Percentiles rank a stretch among this genome's conserved stretches.
Evolutionary conservation across 2,329 filamentous ascomycete genomes (phyloP).

Genomic region (Talaromyces albobiverticillius): DNA sequence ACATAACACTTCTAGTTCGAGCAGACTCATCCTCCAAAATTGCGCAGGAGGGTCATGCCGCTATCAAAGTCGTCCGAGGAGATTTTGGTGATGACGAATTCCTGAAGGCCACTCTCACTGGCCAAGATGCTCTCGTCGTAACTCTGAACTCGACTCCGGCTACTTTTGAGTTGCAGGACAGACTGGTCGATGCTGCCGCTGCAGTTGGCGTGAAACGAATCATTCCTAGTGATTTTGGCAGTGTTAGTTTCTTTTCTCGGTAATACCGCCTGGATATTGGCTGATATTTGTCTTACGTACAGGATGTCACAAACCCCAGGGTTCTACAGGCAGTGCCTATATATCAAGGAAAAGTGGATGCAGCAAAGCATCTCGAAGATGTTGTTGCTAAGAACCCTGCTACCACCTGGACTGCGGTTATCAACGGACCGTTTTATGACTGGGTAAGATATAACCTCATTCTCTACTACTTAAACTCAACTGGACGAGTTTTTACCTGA

Average conservation of each 20-base stretch:
- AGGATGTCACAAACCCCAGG: constrained; percentile 10
- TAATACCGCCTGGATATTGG: too few species aligned
- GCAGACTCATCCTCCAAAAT: constrained; percentile 6
- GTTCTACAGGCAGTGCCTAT: constrained; percentile 2
- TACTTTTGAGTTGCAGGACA: constrained; percentile 4
- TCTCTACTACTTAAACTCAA: background rate
- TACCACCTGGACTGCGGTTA: constrained; percentile 10
- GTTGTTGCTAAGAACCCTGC: background rate
- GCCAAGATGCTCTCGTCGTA: constrained; percentile 8
- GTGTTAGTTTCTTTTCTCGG: constrained; percentile 9
- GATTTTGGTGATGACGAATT: constrained; percentile 2
- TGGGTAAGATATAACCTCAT: constrained; percentile 3
- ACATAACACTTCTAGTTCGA: constrained; percentile 5
- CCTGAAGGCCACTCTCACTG: constrained; percentile 1
- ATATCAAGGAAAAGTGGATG: constrained; percentile 9
- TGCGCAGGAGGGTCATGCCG: background rate
- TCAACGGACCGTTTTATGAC: constrained; percentile 10
- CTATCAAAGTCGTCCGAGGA: constrained; percentile 7
- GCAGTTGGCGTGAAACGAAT: constrained; percentile 9
- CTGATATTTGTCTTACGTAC: too few species aligned
- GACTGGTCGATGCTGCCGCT: constrained; percentile 6
- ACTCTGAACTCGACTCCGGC: background rate
- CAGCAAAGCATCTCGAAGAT: background rate
- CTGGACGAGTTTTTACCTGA: background rate
- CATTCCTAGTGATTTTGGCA: constrained; percentile 14